Evolutionary conservation across 345 rosid genomes (phyloP), one percentile per base, ranked within the genome.

Genomic region (Erucastrum elatum): DNA sequence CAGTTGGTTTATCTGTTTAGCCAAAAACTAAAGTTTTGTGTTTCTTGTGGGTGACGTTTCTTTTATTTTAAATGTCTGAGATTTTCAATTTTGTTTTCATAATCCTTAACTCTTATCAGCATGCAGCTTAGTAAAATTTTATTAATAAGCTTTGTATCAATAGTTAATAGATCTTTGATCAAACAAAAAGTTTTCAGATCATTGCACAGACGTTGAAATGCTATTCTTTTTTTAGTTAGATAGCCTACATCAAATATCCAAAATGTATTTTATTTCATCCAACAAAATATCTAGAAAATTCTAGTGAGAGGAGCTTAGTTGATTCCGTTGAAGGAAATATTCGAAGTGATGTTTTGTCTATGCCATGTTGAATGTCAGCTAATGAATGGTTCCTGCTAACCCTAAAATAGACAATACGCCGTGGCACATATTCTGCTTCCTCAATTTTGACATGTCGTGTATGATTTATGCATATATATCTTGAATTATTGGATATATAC

Each of bases 341-440:
- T 62, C 75, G 6, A 34, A 35, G 35, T 74, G 59, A 68, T 62
- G 75, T 58, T 72, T 66, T 79, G 78, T 39, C 70, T 68, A 41
- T 30, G 56, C 58, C 59, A 53, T 53, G 59, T 16, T 53, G 59
- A 15, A n/a, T 53, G 59, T 25, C 59, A 53, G 21, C 59, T 53
- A 46, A 73, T 71, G 77, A 59, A 66, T 79, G 34, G 30, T 46
- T 79, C 78, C 75, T 79, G 37, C 64, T 63, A 37, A 49, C 61
- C 58, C 78, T 34, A 2, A 51, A 51, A 79, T 68, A 60, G 82
- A 79, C 82, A 35, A 79, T 51, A 68, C 82, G 51, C 74, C 4
- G 37, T 63, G 30, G 82, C 13, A 74, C 75, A 68, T 68, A 74
- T 79, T 74, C 78, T 79, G 82, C 44, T 39, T 74, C 82, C 70